These are phyloP conservation scores for Gossypium gossypioides DNA, from an alignment of 441 rosid genomes.

Conservation along the genomic window DNA sequence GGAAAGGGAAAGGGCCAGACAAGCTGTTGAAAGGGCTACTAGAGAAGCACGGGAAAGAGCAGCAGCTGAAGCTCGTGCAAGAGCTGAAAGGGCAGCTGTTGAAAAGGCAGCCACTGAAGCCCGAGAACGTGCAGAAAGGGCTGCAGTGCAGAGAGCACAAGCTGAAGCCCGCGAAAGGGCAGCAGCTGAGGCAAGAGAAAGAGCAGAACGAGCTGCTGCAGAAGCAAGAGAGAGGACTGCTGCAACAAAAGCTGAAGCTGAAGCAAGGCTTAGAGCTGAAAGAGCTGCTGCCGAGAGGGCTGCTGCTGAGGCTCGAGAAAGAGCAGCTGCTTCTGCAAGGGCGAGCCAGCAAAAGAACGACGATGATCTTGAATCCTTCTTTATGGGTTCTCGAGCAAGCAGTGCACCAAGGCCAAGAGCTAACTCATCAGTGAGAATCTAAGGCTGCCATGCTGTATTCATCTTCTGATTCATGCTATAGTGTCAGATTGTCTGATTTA, in stretches of 20 bases:
- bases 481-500: constrained; percentile 5
- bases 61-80: constrained; percentile 63
- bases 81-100: constrained; percentile 77
- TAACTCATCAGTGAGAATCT: constrained; percentile 46
- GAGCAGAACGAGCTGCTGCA: constrained; percentile 77
- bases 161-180: constrained; percentile 92
- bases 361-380: constrained; percentile 72
- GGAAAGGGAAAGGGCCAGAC: constrained; percentile 64
- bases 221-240: constrained; percentile 69
- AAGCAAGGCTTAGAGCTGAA: constrained; percentile 47
- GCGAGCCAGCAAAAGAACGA: constrained; percentile 56
- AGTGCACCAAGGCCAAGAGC: constrained; percentile 80
- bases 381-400: constrained; percentile 57
- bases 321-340: constrained; percentile 71
- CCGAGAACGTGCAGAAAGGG: constrained; percentile 80
- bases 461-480: not conserved
- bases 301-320: constrained; percentile 44
- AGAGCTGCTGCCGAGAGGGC: constrained; percentile 35
- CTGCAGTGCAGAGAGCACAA: constrained; percentile 83
- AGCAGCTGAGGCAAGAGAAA: constrained; percentile 52
- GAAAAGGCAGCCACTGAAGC: constrained; percentile 62
- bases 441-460: constrained; percentile 12
- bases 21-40: constrained; percentile 88
- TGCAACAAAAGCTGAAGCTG: constrained; percentile 37
- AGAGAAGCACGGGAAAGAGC: constrained; percentile 98